Conservation (phyloP, 768 basidiomycete genomes). For the Auricularia sp. region DNA sequence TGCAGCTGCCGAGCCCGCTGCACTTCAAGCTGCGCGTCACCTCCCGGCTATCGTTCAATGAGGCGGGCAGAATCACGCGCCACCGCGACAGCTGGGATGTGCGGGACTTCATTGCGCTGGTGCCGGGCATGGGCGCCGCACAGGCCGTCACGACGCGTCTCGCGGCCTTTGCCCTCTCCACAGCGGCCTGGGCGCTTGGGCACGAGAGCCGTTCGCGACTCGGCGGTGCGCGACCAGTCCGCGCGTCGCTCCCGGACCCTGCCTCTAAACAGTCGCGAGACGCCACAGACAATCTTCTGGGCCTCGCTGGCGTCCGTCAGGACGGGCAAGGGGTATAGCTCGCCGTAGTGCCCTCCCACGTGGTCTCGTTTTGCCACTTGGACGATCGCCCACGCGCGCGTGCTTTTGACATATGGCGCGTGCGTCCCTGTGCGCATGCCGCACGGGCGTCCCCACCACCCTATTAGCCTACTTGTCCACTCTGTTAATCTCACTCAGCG, state of each 20-base stretch:
- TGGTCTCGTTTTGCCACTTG: not conserved
- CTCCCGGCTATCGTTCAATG: constrained; percentile 68
- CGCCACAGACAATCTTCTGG: not conserved
- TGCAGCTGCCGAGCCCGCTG: constrained; percentile 56
- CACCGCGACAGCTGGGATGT: constrained; percentile 79
- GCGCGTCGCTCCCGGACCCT: not conserved
- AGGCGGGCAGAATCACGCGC: constrained; percentile 67
- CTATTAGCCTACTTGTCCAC: not conserved
- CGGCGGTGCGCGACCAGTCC: not conserved
- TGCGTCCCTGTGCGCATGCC: no score
- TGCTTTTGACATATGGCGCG: no score
- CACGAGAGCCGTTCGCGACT: not conserved
- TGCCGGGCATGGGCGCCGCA: constrained; percentile 56
- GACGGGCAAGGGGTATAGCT: not conserved
- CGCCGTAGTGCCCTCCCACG: not conserved
- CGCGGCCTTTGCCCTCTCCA: constrained; percentile 46
- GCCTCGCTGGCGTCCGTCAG: not conserved
- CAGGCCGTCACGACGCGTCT: constrained; percentile 62
- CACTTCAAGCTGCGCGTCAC: constrained; percentile 63
- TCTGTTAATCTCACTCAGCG: not conserved
- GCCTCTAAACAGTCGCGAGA: not conserved
- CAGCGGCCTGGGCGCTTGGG: constrained; percentile 12
- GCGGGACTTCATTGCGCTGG: constrained; percentile 61
- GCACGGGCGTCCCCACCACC: not conserved
- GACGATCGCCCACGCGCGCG: no score